Conservation (phyloP, 2,329 filamentous ascomycete species). For the Emmonsiellopsis sp. region DNA sequence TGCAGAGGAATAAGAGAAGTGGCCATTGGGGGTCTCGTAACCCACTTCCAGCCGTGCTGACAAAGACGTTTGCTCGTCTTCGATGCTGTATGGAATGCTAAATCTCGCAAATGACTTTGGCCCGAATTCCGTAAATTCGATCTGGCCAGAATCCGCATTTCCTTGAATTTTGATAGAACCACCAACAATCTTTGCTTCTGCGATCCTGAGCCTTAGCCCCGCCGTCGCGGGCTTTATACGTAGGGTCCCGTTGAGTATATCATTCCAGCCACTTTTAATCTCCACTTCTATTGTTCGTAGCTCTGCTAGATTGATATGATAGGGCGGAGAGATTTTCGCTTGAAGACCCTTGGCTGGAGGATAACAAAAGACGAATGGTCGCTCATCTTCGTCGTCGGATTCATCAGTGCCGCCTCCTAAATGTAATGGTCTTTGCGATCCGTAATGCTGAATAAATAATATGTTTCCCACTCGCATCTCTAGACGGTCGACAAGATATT, state of each 20-base stretch:
- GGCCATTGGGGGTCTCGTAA: constrained; percentile 60
- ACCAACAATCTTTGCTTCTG: constrained; percentile 38
- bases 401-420: constrained; percentile 23
- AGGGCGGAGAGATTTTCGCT: constrained; percentile 57
- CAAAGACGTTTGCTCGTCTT: constrained; percentile 64
- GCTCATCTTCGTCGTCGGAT: constrained; percentile 36
- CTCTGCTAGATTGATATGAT: constrained; percentile 68
- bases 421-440: constrained; percentile 21
- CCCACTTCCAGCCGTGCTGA: constrained; percentile 65
- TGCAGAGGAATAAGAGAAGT: constrained; percentile 55
- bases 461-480: constrained; percentile 43
- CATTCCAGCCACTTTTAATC: constrained; percentile 66
- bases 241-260: constrained; percentile 42
- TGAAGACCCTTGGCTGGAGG: constrained; percentile 61
- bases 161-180: constrained; percentile 34
- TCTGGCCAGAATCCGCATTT: constrained; percentile 35
- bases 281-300: constrained; percentile 68
- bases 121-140: constrained; percentile 32
- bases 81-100: constrained; percentile 72
- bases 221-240: constrained; percentile 52
- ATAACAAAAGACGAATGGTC: constrained; percentile 62
- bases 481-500: constrained; percentile 66
- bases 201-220: constrained; percentile 48
- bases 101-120: constrained; percentile 30
- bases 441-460: constrained; percentile 25